Base-by-base conservation (phyloP, 2,329 filamentous ascomycete species). In the Aspergillus viridinutans region DNA sequence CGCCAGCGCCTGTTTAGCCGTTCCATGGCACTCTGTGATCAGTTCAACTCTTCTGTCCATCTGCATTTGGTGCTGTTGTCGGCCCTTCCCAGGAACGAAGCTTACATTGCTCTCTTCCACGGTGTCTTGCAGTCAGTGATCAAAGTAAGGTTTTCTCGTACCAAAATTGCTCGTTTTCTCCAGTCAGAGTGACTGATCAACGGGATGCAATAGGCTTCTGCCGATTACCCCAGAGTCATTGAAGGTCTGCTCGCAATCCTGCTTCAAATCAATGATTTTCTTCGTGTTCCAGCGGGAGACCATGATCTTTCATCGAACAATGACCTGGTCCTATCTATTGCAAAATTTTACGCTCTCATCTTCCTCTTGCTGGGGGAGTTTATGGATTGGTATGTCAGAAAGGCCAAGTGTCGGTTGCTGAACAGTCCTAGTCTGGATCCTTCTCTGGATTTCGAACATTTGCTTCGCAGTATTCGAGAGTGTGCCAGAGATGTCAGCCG, bases 351-450 rank as follows among this genome's bases (percentile, higher is more conserved):
- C 58, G 63, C 71, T 5, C 59, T 72, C 43, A 64, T 68, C 3
- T 74, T 74, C 38, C 69, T 75, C 56, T 69, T 73, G 25, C 59
- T 75, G 3, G 67, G 68, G 21, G 71, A 74, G 53, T 66, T 74
- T 48, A 74, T 75, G 65, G 68, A 74, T 56, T 74, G 71, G 67
- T 74, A 74, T 63, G 63, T 70, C 29, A 57, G 70, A 48, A 62
- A 65, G 55, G 68, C 67, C 12, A 72, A 64, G 12, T 74, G 73
- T 50, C 70, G 71, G 28, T 54, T 74, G 7, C 55, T 75, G 48
- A 67, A 69, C 29, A 73, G 72, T 51, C 69, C 70, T 42, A 69
- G 66, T 53, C 71, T 72, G 48, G 69, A 75, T 52, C 61, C 68
- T 10, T 71, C 74, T 57, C 58, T 63, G 43, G 67, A 72, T 35